phyloP scores from a whole-genome alignment of 441 rosid genomes.

The Erodium texanum region DNA sequence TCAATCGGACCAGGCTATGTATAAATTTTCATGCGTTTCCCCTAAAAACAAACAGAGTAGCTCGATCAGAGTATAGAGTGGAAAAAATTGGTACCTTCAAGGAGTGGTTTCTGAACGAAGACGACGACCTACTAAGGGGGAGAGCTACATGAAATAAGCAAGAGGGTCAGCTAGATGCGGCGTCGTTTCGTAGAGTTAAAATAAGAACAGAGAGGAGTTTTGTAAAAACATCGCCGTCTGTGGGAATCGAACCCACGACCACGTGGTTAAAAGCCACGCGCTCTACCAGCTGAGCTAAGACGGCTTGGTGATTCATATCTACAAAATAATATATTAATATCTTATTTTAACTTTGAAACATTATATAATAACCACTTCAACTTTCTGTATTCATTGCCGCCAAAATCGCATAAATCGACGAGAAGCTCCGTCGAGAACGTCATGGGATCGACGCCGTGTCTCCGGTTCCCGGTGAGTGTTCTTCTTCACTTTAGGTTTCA shows the following conservation, averaged over 20 bases:
- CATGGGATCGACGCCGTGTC: neutral
- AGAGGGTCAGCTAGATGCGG: neutral
- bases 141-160: too few relatives aligned
- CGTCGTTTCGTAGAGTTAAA: neutral
- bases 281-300: neutral
- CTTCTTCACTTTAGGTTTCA: neutral
- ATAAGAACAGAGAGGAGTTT: too few relatives aligned
- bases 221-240: neutral
- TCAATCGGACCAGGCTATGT: neutral
- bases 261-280: constrained; percentile 1
- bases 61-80: neutral
- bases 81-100: neutral
- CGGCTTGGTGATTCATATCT: neutral
- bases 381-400: neutral
- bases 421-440: neutral
- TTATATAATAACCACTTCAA: too few relatives aligned
- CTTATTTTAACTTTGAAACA: too few relatives aligned
- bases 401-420: neutral
- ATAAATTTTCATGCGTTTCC: neutral
- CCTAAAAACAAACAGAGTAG: neutral
- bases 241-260: neutral
- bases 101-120: neutral
- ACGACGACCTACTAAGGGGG: neutral
- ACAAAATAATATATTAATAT: too few relatives aligned
- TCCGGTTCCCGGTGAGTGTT: neutral